Percentiles rank a stretch among this genome's conserved stretches.
These are phyloP conservation scores for Eucalyptus victrix DNA, from an alignment of 345 rosid species.

Conservation along the genomic window DNA sequence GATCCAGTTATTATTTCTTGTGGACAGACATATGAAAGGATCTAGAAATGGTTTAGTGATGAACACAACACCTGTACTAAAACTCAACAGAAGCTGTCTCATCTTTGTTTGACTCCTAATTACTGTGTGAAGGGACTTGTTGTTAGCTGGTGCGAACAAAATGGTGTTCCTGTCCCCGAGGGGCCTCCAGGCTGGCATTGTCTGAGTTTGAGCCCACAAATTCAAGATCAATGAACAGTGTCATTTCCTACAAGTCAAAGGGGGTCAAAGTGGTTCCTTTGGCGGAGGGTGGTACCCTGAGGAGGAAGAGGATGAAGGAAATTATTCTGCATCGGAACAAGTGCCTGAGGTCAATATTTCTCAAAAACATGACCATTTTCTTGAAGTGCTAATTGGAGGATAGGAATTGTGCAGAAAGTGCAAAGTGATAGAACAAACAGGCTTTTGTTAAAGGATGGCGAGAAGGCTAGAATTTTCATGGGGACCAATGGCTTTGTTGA, in stretches of 20 bases:
- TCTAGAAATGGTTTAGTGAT: too few relatives aligned
- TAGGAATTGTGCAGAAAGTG: slow-evolving; percentile 36
- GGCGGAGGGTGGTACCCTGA: slow-evolving; percentile 9
- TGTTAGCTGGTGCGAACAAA: slow-evolving; percentile 90
- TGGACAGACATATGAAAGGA: slow-evolving; percentile 54
- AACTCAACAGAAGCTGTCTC: too few relatives aligned
- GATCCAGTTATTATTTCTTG: slow-evolving; percentile 96
- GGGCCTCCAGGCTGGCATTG: slow-evolving; percentile 74
- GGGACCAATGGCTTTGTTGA: slow-evolving; percentile 82
- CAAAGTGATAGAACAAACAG: slow-evolving; percentile 62
- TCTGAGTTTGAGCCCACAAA: slow-evolving; percentile 52
- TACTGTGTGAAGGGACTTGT: slow-evolving; percentile 78
- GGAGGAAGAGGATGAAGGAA: slow-evolving; percentile 17
- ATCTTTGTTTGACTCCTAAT: slow-evolving; percentile 31
- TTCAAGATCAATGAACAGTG: slow-evolving; percentile 43
- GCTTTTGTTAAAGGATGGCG: slow-evolving; percentile 71
- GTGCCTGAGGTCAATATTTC: slow-evolving; percentile 23
- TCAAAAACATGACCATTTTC: slow-evolving; percentile 31
- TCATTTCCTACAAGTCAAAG: slow-evolving; percentile 30
- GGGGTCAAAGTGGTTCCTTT: slow-evolving; percentile 53
- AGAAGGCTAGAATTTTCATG: slow-evolving; percentile 78
- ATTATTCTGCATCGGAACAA: slow-evolving; percentile 15
- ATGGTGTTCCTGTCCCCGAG: slow-evolving; percentile 56
- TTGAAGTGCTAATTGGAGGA: slow-evolving; percentile 40
- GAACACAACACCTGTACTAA: too few relatives aligned